phyloP scores from a whole-genome alignment of 768 basidiomycete genomes.

The Russula virescens region DNA sequence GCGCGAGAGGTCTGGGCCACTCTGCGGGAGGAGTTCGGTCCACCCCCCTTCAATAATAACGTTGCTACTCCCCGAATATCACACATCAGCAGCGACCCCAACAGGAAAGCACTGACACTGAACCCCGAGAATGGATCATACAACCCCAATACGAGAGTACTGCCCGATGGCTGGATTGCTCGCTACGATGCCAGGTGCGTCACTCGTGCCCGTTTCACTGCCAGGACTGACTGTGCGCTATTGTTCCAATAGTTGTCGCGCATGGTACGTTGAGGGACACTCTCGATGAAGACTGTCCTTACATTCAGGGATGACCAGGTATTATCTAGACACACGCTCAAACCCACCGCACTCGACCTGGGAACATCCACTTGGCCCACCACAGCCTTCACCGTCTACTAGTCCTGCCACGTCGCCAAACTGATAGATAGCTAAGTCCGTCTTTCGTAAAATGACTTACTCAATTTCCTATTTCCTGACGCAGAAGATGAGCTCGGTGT shows the following conservation, averaged over 20 bases:
- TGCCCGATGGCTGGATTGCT: slow-evolving; percentile 63
- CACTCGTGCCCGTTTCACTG: slow-evolving; percentile 26
- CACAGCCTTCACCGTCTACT: slow-evolving; percentile 34
- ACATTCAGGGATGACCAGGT: slow-evolving; percentile 42
- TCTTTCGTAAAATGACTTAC: too few relatives aligned
- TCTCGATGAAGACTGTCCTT: background rate
- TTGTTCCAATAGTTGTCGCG: slow-evolving; percentile 44
- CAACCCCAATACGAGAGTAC: slow-evolving; percentile 52
- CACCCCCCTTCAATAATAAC: too few relatives aligned
- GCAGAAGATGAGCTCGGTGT: too few relatives aligned
- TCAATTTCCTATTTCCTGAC: too few relatives aligned
- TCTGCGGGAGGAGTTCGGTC: slow-evolving; percentile 12
- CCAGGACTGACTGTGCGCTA: slow-evolving; percentile 21
- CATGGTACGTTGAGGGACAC: slow-evolving; percentile 46
- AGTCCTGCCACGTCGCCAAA: too few relatives aligned
- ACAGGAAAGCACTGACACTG: too few relatives aligned
- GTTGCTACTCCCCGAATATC: too few relatives aligned
- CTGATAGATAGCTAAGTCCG: too few relatives aligned
- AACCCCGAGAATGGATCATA: too few relatives aligned
- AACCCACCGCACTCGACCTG: slow-evolving; percentile 62
- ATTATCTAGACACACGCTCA: slow-evolving; percentile 64
- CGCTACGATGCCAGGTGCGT: slow-evolving; percentile 66
- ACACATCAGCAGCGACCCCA: too few relatives aligned
- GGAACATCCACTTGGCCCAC: slow-evolving; percentile 62
- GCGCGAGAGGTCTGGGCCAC: slow-evolving; percentile 7